These are phyloP conservation scores for Solanum sparsipilum DNA, from an alignment of 257 asterid genomes.

Conservation along the genomic window DNA sequence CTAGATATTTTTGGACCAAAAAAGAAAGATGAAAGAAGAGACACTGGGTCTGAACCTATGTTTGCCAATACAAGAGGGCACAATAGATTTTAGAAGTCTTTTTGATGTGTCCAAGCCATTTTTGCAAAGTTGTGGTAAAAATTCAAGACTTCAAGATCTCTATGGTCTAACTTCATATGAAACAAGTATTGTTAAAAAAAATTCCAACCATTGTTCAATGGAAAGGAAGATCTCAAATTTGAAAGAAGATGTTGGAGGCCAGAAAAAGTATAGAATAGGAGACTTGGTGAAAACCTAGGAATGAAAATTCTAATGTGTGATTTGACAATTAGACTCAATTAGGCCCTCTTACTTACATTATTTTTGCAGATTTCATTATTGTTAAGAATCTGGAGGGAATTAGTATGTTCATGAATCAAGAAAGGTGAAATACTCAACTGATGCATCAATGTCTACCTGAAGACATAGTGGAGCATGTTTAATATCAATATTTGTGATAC, in stretches of 20 bases:
- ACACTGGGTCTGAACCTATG: not conserved
- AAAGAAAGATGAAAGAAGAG: not conserved
- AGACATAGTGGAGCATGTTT: not conserved
- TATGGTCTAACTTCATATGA: not conserved
- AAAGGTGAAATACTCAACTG: not conserved
- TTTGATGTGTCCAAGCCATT: not conserved
- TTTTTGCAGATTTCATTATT: not conserved
- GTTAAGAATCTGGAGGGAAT: not conserved
- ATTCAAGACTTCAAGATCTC: not conserved
- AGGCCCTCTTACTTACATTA: not conserved
- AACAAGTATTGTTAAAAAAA: no score
- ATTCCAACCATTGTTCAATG: not conserved
- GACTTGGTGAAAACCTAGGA: not conserved
- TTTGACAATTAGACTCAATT: not conserved
- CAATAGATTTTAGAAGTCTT: no score
- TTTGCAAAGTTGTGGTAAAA: no score
- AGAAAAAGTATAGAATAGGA: no score
- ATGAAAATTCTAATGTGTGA: not conserved
- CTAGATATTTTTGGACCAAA: not conserved
- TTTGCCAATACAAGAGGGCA: not conserved
- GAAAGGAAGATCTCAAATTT: not conserved
- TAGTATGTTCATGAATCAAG: not conserved
- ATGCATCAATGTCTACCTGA: not conserved
- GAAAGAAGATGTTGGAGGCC: not conserved
- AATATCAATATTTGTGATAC: no score